Conservation (phyloP, 1,139 yeast species). For the Yamadazyma diddensiae region DNA sequence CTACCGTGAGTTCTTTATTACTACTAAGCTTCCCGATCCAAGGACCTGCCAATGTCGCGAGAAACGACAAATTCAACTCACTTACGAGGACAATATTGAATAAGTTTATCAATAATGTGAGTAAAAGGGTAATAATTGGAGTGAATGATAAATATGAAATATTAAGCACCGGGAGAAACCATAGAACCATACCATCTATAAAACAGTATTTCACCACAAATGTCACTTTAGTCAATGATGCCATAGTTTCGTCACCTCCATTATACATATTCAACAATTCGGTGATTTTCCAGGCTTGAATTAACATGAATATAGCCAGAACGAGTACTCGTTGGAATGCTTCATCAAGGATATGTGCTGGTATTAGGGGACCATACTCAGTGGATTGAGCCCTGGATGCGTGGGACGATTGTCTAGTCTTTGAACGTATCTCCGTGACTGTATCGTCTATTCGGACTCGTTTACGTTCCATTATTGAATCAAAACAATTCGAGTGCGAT, state of each 20-base stretch:
- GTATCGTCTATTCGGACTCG: constrained; percentile 15
- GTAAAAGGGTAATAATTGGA: constrained; percentile 50
- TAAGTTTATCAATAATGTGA: constrained; percentile 33
- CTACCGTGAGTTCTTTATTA: constrained; percentile 62
- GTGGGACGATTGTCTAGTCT: background rate
- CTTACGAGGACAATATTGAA: constrained; percentile 44
- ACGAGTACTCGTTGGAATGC: constrained; percentile 76
- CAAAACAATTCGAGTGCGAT: constrained; percentile 5
- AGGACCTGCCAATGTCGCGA: constrained; percentile 33
- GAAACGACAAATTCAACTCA: constrained; percentile 33
- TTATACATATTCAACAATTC: constrained; percentile 51
- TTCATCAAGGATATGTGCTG: constrained; percentile 61
- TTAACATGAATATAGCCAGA: constrained; percentile 60
- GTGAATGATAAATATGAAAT: constrained; percentile 69
- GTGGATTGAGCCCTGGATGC: background rate
- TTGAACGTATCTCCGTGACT: constrained; percentile 6
- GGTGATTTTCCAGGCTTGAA: constrained; percentile 80
- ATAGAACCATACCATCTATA: constrained; percentile 68
- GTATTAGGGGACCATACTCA: constrained; percentile 34
- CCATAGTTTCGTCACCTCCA: background rate
- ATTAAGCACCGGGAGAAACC: constrained; percentile 67
- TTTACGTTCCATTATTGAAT: constrained; percentile 6
- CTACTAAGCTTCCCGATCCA: constrained; percentile 47
- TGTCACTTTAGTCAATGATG: constrained; percentile 43
- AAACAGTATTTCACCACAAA: constrained; percentile 69